phyloP scores from a whole-genome alignment of 164 flowering plant genomes.

The Kalanchoe fedtschenkoi region DNA sequence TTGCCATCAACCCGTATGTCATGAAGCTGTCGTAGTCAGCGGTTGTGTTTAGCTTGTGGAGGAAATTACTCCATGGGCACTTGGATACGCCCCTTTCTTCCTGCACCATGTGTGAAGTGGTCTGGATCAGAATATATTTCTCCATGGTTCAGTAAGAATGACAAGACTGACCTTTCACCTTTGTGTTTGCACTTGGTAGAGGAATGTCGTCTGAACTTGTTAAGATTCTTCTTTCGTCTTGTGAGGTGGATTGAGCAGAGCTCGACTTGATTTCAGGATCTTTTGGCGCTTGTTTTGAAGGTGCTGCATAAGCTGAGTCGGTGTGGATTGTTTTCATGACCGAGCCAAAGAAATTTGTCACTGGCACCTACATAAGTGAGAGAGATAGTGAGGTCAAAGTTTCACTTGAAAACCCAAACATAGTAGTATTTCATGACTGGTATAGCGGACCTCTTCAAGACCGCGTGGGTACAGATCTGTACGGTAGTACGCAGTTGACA shows the following conservation, averaged over 20 bases:
- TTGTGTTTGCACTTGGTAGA: constrained; percentile 14
- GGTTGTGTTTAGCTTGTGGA: constrained; percentile 18
- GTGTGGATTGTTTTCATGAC: constrained; percentile 95
- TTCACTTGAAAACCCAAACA: not conserved
- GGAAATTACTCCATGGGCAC: constrained; percentile 13
- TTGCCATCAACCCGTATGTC: constrained; percentile 45
- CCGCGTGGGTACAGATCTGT: constrained; percentile 59
- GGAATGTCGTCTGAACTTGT: constrained; percentile 15
- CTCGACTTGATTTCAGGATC: constrained; percentile 14
- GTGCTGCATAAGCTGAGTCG: constrained; percentile 52
- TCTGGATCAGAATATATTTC: not conserved
- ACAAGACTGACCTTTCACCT: constrained; percentile 34
- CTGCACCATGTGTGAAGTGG: not conserved
- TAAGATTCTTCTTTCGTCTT: constrained; percentile 20
- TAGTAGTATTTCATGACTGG: not conserved
- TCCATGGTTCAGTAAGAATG: not conserved
- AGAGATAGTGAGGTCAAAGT: not conserved
- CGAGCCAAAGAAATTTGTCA: constrained; percentile 92
- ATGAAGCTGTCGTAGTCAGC: constrained; percentile 40
- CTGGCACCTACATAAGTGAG: constrained; percentile 54
- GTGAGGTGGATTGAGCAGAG: constrained; percentile 14
- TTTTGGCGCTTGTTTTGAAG: constrained; percentile 18
- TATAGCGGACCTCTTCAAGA: constrained; percentile 44
- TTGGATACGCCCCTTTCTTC: constrained; percentile 21
- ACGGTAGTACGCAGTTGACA: constrained; percentile 91